Evolutionary conservation across 257 asterid genomes (phyloP), one percentile per base, ranked within the genome.

Genomic region (Scutellaria minor): DNA sequence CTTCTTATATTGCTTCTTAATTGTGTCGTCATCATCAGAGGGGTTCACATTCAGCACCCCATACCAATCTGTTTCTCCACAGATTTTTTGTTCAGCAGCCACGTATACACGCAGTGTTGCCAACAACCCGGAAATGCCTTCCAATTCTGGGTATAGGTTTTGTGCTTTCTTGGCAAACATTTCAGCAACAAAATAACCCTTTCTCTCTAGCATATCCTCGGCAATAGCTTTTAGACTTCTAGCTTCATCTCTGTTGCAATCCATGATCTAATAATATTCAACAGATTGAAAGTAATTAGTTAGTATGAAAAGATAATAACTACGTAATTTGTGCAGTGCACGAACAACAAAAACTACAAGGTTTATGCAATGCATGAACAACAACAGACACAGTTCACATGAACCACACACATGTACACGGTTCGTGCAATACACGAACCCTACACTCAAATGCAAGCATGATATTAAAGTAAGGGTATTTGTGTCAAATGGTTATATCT

Each of bases 231-330:
- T 64, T 27, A 20, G 31, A 15, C 54, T 48, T 15, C 7, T 12
- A 10, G 55, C 69, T 42, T 64, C 69, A 6, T 42, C 55, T 64
- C 39, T 44, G 10, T 64, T 44, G 69, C 69, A 64, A 7, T 64
- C 69, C 69, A 64, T 64, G 39, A 13, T 44, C 20, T 31, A 41
- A 27, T 31, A 57, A 57, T 57, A 42, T n/a, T 31, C 45, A 22
- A 41, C 42, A 11, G 64, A 57, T 24, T 57, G 41, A 31, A 3
- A 31, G 37, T 31, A 31, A 31, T 31, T 31, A 31, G 37, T 2
- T 31, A 31, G 37, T 31, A 31, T 31, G 37, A 31, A 31, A 31
- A 31, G 27, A 31, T 3, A 31, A 31, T 31, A 31, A 4, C 37
- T 31, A 31, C 2, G 37, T 4, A 2, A 31, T 31, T 31, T 3